Conservation (phyloP, 129 eudicot species). For the Artemisia tridentata region DNA sequence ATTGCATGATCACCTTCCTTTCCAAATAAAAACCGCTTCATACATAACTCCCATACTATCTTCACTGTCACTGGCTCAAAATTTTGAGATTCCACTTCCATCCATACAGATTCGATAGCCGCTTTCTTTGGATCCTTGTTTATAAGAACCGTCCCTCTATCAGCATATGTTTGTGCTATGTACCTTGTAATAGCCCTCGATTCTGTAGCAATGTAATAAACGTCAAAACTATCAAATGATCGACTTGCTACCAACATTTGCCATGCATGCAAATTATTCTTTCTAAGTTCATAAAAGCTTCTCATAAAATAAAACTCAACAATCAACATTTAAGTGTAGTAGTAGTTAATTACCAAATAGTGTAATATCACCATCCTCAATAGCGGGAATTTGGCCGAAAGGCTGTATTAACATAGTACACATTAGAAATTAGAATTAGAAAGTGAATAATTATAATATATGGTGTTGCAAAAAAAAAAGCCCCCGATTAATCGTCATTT, state of each 20-base stretch:
- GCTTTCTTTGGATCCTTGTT: conserved; percentile 42
- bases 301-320: too few species aligned
- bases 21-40: conserved; percentile 36
- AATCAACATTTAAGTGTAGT: too few species aligned
- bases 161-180: conserved; percentile 41
- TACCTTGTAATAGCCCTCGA: conserved; percentile 62
- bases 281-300: too few species aligned
- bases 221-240: background rate
- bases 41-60: conserved; percentile 42
- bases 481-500: too few species aligned
- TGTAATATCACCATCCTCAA: conserved; percentile 47
- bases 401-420: conserved; percentile 36
- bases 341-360: conserved; percentile 53
- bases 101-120: conserved; percentile 44
- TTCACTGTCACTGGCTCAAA: conserved; percentile 43
- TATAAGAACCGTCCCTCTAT: conserved; percentile 41
- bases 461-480: too few species aligned
- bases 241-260: too few species aligned
- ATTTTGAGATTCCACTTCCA: conserved; percentile 47
- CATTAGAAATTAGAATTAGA: background rate
- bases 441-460: too few species aligned
- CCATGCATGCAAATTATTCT: too few species aligned
- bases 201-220: conserved; percentile 38
- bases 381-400: conserved; percentile 53
- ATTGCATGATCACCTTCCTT: conserved; percentile 16